phyloP scores from a whole-genome alignment of 169 alveolate species.

The Cryptosporidium meleagridis region DNA sequence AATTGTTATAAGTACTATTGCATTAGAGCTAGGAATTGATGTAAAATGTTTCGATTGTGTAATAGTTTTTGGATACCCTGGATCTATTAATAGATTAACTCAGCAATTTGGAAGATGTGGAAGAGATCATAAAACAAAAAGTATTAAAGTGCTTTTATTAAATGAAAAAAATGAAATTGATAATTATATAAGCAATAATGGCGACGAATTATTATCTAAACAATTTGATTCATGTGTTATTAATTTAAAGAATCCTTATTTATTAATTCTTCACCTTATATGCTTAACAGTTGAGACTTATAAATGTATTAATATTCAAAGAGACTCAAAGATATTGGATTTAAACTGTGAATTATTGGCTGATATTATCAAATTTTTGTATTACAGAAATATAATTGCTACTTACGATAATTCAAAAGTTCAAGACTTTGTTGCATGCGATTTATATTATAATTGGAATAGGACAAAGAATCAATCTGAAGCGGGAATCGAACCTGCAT shows the following conservation, averaged over 20 bases:
- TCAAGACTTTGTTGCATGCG: neutral
- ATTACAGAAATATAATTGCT: constrained; percentile 7
- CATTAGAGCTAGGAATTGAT: constrained; percentile 80
- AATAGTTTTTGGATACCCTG: constrained; percentile 78
- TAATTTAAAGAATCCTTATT: constrained; percentile 44
- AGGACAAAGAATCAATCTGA: constrained; percentile 1
- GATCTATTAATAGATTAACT: constrained; percentile 73
- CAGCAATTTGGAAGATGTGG: constrained; percentile 81
- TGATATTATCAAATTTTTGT: constrained; percentile 22
- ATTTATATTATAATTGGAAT: constrained; percentile 66
- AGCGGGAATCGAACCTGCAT: constrained; percentile 11
- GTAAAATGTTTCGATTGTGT: constrained; percentile 74
- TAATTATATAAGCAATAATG: constrained; percentile 38
- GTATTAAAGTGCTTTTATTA: constrained; percentile 35
- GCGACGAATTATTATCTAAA: constrained; percentile 18
- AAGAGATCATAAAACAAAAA: constrained; percentile 50
- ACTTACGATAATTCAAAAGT: constrained; percentile 9
- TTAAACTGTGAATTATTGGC: neutral
- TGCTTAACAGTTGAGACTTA: constrained; percentile 57
- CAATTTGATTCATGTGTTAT: constrained; percentile 53
- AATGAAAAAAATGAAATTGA: constrained; percentile 57
- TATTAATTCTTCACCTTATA: constrained; percentile 51
- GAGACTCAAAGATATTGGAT: constrained; percentile 44
- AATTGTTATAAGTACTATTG: constrained; percentile 76
- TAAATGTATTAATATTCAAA: constrained; percentile 17